Evolutionary conservation across 139 green algal genomes (phyloP), one percentile per base, ranked within the genome.

Genomic region (Volvox africanus): DNA sequence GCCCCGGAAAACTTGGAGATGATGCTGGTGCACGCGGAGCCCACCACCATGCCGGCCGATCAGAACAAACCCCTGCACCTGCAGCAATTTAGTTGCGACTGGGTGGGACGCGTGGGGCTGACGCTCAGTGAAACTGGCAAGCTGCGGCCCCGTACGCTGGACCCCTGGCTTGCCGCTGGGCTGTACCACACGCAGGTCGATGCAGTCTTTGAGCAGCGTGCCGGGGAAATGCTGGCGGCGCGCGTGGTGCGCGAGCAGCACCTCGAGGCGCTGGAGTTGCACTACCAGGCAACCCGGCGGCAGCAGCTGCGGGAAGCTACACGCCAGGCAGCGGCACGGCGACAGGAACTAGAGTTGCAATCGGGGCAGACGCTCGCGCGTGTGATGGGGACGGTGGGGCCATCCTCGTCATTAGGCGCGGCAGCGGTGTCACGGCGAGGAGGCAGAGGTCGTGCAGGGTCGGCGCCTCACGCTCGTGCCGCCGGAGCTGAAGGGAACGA

Each of bases 1-100:
- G 24, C 9, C 65, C 65, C 21, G 11, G 65, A 28, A 24, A 28
- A 28, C 61, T 22, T 61, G 76, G 87, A 91, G 87, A 30, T 83
- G 33, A 91, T 91, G 87, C 76, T 86, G 50, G 55, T 91, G 37
- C 87, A 91, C 55, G 6, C 75, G 18, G 87, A 91, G 87, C 87
- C 87, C 33, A 85, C 22, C 61, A 86, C 87, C 76, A 86, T 91
- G 75, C 61, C 33, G 55, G 24, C 24, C 32, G 73, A 76, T 32
- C 9, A 37, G 26, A 32, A 79, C 61, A 79, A 80, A 62, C 87
- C 87, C n/a, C 26, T 86, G 1, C 87, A 91, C 76, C 87, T 91
- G 76, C 61, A 78, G 76, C 24, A 80, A 17, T 91, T 91, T 75
- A 91, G 73, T 17, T 78, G 61, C 76, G 87, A 91, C 87, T 91